Conservation (phyloP, 257 asterid genomes). For the Solanum dulcamara region DNA sequence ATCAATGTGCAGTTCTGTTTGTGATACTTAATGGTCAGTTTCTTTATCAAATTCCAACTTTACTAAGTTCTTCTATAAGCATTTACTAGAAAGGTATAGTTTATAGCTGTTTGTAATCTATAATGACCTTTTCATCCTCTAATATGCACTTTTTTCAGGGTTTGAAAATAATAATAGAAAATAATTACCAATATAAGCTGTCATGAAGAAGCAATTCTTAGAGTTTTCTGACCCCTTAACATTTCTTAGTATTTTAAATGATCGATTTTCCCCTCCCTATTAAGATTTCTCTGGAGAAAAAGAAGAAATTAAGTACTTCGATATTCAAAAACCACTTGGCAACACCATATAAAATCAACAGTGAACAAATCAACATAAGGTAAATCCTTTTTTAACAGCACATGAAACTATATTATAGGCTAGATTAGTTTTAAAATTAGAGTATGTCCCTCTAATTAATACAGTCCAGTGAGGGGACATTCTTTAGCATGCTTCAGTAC, state of each 20-base stretch:
- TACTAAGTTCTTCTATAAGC: not conserved
- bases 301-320: not conserved
- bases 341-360: not conserved
- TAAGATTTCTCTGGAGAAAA: not conserved
- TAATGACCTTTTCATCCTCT: not conserved
- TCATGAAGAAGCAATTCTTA: not conserved
- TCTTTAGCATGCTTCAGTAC: not conserved
- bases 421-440: not conserved
- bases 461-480: not conserved
- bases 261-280: not conserved
- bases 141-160: not conserved
- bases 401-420: not conserved
- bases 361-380: not conserved
- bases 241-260: not conserved
- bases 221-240: not conserved
- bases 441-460: not conserved
- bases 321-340: not conserved
- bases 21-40: not conserved
- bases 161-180: not conserved
- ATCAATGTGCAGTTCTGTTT: not conserved
- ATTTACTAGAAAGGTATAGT: not conserved
- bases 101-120: not conserved
- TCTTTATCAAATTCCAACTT: not conserved
- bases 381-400: not conserved
- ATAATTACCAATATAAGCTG: not conserved